Percentiles rank a stretch among this genome's conserved stretches.
phyloP scores from a whole-genome alignment of 2,329 filamentous ascomycete species.

The Proliferodiscus dingleyae region DNA sequence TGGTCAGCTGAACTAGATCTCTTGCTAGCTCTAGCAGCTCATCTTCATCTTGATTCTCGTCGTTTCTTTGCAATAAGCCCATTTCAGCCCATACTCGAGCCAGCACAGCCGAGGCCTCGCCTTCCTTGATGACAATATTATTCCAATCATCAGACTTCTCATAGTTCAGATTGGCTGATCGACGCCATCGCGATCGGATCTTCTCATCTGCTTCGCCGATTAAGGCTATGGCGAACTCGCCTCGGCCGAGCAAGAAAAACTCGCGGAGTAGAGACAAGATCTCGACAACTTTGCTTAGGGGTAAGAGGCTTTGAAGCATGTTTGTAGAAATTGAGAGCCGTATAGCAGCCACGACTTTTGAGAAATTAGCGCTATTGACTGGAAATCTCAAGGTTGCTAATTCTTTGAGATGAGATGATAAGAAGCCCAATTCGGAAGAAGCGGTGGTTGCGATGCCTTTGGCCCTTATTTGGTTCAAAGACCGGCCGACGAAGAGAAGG shows the following conservation, averaged over 20 bases:
- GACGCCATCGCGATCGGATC: slow-evolving; percentile 67
- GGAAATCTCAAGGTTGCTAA: slow-evolving; percentile 68
- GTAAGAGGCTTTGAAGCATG: slow-evolving; percentile 75
- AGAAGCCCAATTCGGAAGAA: slow-evolving; percentile 51
- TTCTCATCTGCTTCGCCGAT: slow-evolving; percentile 81
- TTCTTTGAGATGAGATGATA: slow-evolving; percentile 64
- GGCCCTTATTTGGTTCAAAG: slow-evolving; percentile 74
- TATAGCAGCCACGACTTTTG: slow-evolving; percentile 69
- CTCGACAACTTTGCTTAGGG: slow-evolving; percentile 70
- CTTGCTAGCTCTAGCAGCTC: slow-evolving; percentile 80
- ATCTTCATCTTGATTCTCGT: slow-evolving; percentile 66
- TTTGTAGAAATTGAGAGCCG: slow-evolving; percentile 78
- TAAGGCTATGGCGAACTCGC: slow-evolving; percentile 85
- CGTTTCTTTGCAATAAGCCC: slow-evolving; percentile 64
- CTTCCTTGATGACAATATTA: slow-evolving; percentile 73
- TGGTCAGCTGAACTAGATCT: slow-evolving; percentile 64
- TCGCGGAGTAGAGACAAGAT: slow-evolving; percentile 73
- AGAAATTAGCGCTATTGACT: slow-evolving; percentile 65
- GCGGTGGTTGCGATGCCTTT: slow-evolving; percentile 39
- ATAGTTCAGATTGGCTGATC: slow-evolving; percentile 53
- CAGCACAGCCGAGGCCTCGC: slow-evolving; percentile 74
- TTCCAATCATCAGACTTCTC: slow-evolving; percentile 55
- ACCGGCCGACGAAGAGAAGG: slow-evolving; percentile 86
- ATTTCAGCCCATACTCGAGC: slow-evolving; percentile 74
- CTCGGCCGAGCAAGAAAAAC: slow-evolving; percentile 81